phyloP scores from a whole-genome alignment of 2,329 filamentous ascomycete species.

The Chaetomium sp. region DNA sequence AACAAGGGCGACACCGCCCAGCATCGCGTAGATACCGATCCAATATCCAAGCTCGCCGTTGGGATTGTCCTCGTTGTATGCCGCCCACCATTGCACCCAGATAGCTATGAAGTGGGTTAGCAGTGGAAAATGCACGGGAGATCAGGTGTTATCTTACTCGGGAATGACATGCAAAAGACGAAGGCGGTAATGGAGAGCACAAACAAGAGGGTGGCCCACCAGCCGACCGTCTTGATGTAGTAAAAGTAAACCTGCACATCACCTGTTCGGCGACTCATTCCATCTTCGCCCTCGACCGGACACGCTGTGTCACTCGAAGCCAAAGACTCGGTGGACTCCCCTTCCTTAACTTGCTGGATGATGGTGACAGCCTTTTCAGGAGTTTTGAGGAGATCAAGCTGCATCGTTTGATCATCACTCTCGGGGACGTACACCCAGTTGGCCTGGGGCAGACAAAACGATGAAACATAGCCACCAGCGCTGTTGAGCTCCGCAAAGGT shows the following conservation, averaged over 20 bases:
- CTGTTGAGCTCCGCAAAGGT: slow-evolving; percentile 21
- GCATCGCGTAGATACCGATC: slow-evolving; percentile 31
- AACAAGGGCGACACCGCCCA: slow-evolving; percentile 23
- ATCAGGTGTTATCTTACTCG: slow-evolving; percentile 18
- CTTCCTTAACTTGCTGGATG: slow-evolving; percentile 3
- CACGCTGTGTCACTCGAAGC: slow-evolving; percentile 9
- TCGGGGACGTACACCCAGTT: slow-evolving; percentile 16
- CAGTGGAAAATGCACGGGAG: not conserved
- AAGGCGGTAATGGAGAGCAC: slow-evolving; percentile 19
- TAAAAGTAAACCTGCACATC: slow-evolving; percentile 23
- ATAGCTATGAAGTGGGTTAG: slow-evolving; percentile 25
- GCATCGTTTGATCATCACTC: not conserved
- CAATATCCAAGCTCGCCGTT: slow-evolving; percentile 33
- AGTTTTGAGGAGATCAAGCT: slow-evolving; percentile 1
- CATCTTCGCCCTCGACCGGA: not conserved
- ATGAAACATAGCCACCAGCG: slow-evolving; percentile 21
- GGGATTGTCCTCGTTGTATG: slow-evolving; percentile 33
- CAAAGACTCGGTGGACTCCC: slow-evolving; percentile 9
- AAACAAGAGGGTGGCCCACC: slow-evolving; percentile 20
- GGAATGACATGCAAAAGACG: slow-evolving; percentile 22
- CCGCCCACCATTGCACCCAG: slow-evolving; percentile 45
- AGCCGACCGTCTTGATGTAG: slow-evolving; percentile 22
- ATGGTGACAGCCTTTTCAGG: not conserved
- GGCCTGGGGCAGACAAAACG: slow-evolving; percentile 15
- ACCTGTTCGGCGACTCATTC: slow-evolving; percentile 18